Base-by-base conservation (phyloP, 2,329 filamentous ascomycete genomes). In the Ceratocystis cubensis region DNA sequence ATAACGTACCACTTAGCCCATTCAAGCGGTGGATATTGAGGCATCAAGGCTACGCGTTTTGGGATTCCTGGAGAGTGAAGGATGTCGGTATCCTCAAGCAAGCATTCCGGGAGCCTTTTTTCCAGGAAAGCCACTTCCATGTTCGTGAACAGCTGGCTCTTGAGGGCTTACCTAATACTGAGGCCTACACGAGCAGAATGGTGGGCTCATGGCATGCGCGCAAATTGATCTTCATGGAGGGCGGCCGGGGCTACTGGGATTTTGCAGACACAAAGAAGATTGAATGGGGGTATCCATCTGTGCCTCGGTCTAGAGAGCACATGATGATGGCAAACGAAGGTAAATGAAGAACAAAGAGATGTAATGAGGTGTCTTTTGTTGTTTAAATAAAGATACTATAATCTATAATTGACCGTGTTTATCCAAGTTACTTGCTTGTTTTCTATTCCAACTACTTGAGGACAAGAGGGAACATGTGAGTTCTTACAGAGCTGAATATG, bases 221-320 rank as follows among this genome's bases (percentile, higher is more conserved):
- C 44, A 66, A 68, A 44, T 28, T 66, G 3, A 44, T 68, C 28
- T 68, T 64, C 48, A 63, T 61, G 44, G 50, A 48, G 13, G 68
- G 66, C 7, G 65, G 63, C 13, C 57, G 64, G 37, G 66, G 68
- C 5, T 69, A 59, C 37, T 69, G 66, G 65, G 66, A 69, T 33
- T 67, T 69, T 59, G 17, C 57, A 8, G 50, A 68, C 50, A 57
- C 33, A 2, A 63, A 48, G 4, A 20, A 53, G 10, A 44, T 68
- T 33, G 56, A 56, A 61, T 68, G 59, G 45, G 66, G 63, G 17
- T 33, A 68, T 48, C 22, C 57, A 30, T 7, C 37, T 8, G 44
- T 61, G 10, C 65, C 65, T 48, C 41, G 30, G 3, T 48, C n/a
- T 46, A n/a, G 37, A 10, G 41, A 5, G 5, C n/a, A 59, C 15